A percentile compares a stretch with the other conserved stretches of the same genome.
phyloP scores from a whole-genome alignment of 495 filamentous ascomycete genomes.

The Penicillium fimorum region DNA sequence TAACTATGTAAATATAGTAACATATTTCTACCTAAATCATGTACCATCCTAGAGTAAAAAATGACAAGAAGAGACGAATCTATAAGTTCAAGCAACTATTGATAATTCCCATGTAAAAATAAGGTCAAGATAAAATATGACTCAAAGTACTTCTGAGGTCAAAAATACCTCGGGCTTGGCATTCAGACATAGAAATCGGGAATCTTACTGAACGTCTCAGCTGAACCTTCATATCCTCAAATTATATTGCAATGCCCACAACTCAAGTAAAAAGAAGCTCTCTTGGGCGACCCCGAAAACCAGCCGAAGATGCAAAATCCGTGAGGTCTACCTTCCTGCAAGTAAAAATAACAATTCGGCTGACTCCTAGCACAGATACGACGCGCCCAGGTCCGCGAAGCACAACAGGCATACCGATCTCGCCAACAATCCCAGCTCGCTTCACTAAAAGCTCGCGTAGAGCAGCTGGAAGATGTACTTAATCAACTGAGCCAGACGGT shows the following conservation, averaged over 20 bases:
- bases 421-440: slow-evolving; percentile 20
- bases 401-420: slow-evolving; percentile 23
- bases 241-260: background rate
- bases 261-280: background rate
- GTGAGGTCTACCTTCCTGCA: background rate
- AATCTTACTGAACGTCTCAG: background rate
- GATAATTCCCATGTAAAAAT: background rate
- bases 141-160: background rate
- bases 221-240: background rate
- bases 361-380: slow-evolving; percentile 9
- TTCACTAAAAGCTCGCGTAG: slow-evolving; percentile 17
- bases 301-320: background rate
- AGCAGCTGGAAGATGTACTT: slow-evolving; percentile 20
- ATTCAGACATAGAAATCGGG: background rate
- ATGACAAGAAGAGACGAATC: background rate
- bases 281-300: slow-evolving; percentile 1
- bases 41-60: background rate
- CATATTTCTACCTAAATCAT: background rate
- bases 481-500: slow-evolving; percentile 13
- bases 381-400: slow-evolving; percentile 21
- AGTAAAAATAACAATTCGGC: background rate
- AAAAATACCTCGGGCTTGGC: slow-evolving; percentile 1
- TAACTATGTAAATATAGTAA: background rate
- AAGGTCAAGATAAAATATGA: background rate
- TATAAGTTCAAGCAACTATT: background rate